Conservation (phyloP, 202 grass and related monocot species). For the Thinopyrum obtusiflorum region DNA sequence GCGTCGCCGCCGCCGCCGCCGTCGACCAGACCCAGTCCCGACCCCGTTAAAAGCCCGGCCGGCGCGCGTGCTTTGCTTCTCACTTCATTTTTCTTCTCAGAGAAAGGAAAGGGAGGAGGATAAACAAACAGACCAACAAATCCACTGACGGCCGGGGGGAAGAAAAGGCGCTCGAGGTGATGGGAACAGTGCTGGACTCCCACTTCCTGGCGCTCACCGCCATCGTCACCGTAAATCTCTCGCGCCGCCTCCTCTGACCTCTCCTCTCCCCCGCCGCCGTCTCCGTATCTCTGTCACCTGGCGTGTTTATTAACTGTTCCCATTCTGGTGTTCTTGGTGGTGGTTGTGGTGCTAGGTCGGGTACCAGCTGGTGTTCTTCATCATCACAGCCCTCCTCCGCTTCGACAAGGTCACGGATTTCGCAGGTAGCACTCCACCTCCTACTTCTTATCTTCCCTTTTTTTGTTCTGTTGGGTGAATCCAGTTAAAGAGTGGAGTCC, state of each 20-base stretch:
- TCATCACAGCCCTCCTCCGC: conserved; percentile 78
- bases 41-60: not conserved
- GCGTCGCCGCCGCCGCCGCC: not conserved
- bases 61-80: not conserved
- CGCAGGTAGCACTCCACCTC: conserved; percentile 53
- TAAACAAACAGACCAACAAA: not conserved
- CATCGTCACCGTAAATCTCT: conserved; percentile 71
- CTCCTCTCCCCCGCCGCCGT: not conserved
- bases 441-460: not conserved
- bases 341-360: conserved; percentile 56
- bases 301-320: not conserved
- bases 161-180: not conserved
- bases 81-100: not conserved
- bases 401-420: conserved; percentile 98
- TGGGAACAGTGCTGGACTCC: conserved; percentile 91
- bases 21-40: conserved; percentile 4
- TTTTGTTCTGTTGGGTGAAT: not conserved
- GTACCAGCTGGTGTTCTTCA: conserved; percentile 94
- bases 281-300: fast-evolving
- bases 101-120: not conserved
- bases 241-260: not conserved
- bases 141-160: not conserved
- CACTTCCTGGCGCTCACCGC: conserved; percentile 92
- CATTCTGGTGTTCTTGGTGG: not conserved
- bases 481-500: not conserved